Base-by-base conservation (phyloP, 2,329 filamentous ascomycete species). In the Sarocladium oryzae region DNA sequence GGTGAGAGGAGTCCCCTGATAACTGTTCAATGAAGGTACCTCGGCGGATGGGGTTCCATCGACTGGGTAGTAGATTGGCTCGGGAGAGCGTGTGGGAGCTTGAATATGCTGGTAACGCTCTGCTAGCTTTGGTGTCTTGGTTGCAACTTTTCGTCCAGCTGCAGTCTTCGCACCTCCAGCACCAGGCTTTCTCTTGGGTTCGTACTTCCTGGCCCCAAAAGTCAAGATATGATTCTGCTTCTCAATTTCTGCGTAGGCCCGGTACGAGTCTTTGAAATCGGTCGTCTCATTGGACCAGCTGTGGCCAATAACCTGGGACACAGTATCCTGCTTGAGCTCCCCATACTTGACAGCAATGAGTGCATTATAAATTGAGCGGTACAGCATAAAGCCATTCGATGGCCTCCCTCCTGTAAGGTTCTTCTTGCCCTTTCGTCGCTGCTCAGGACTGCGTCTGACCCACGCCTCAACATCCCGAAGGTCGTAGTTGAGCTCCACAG, bases 311-410 rank as follows among this genome's bases (percentile, higher is more conserved):
- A 93, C 82, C 41, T 84, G 82, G 2, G 92, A 97, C 23, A 97
- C 87, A 32, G 93, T 75, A 66, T 99, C 92, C 66, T 99, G 92
- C 69, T 97, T 96, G 67, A 93, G 92, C 60, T 93, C 84, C 13
- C 81, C 74, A 59, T 87, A 88, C 75, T 84, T 88, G 49, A 81
- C 76, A 68, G 96, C 96, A 53, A 88, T 89, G 28, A 90, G 78
- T 55, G 93, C 88, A 54, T 95, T 88, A 63, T 89, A 96, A 6
- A 89, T 89, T 57, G 93, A 96, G 37, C 93, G 86, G 67, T 99
- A 99, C 49, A 99, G 75, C 86, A 99, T 96, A 72, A 97, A 99
- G 1, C 89, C 92, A 67, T 99, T 99, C 86, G 96, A 95, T 2
- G 93, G 91, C 26, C 93, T 79, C 61, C 88, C 88, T 32, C 82